phyloP scores from a whole-genome alignment of 148 eudicot genomes.

The Hydrangea macrophylla region DNA sequence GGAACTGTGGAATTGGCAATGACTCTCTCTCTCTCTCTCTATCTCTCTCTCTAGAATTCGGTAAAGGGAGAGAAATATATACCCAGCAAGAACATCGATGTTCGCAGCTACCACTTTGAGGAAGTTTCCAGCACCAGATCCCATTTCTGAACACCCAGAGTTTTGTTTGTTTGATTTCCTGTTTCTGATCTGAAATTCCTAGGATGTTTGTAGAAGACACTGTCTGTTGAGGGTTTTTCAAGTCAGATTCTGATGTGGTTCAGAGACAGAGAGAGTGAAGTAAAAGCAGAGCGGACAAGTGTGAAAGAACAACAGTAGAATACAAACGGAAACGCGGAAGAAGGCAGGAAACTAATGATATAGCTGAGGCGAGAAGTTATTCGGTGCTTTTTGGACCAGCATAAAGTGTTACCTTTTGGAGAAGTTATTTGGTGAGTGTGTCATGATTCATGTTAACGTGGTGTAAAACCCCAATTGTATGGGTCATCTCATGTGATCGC shows the following conservation, averaged over 20 bases:
- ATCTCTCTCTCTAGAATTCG: no score
- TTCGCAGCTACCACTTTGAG: slow-evolving; percentile 60
- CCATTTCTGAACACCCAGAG: slow-evolving; percentile 22
- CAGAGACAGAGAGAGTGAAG: not conserved
- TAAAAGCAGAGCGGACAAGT: not conserved
- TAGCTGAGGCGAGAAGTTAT: no score
- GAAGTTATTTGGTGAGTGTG: no score
- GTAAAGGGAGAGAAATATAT: slow-evolving; percentile 9
- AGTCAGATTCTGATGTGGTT: not conserved
- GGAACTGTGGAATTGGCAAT: not conserved
- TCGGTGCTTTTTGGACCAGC: no score
- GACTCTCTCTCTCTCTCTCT: not conserved
- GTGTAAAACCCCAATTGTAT: no score
- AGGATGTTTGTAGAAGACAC: not conserved
- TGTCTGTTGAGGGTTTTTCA: not conserved
- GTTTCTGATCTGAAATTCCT: not conserved
- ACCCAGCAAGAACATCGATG: slow-evolving; percentile 93
- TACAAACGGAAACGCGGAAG: not conserved
- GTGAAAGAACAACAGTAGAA: not conserved
- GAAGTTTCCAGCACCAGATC: slow-evolving; percentile 60
- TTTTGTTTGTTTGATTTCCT: not conserved
- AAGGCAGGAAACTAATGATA: not conserved
- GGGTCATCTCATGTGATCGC: no score
- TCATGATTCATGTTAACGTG: no score
- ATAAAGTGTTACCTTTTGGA: no score